Evolutionary conservation across 2,329 filamentous ascomycete species (phyloP).

Genomic region (Biscogniauxia marginata): DNA sequence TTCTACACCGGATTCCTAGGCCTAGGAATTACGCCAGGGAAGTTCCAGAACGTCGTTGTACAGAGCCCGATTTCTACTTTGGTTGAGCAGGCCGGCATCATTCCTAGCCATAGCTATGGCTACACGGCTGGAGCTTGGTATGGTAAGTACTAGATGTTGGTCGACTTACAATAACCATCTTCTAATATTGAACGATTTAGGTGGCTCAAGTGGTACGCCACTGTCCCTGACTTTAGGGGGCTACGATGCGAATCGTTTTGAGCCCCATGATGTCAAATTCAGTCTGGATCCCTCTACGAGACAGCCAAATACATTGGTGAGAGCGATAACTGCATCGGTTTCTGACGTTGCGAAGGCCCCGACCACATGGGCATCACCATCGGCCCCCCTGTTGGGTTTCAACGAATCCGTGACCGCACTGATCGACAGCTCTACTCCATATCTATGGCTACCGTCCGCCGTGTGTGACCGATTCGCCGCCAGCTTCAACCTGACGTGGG

Average conservation of each 20-base stretch:
- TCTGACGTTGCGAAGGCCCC: constrained; percentile 31
- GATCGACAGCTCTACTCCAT: constrained; percentile 64
- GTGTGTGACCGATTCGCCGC: constrained; percentile 65
- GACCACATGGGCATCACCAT: constrained; percentile 40
- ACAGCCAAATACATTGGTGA: constrained; percentile 58
- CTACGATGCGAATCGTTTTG: constrained; percentile 63
- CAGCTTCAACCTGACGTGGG: constrained; percentile 63
- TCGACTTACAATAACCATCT: constrained; percentile 11
- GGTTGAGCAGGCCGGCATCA: constrained; percentile 56
- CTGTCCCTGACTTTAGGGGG: constrained; percentile 68
- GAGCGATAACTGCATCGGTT: constrained; percentile 50
- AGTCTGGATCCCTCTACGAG: constrained; percentile 53
- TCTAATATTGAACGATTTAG: constrained; percentile 31
- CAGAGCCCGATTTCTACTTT: constrained; percentile 55
- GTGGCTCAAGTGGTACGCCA: constrained; percentile 41
- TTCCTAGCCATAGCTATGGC: constrained; percentile 72
- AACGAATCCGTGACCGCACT: constrained; percentile 49
- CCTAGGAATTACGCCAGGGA: constrained; percentile 53
- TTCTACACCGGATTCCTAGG: constrained; percentile 57
- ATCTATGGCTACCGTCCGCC: constrained; percentile 59
- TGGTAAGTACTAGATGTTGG: constrained; percentile 43
- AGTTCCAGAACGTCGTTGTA: constrained; percentile 49
- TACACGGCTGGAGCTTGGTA: constrained; percentile 77
- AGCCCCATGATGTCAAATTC: constrained; percentile 60
- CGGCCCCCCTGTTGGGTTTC: constrained; percentile 42